A percentile compares a stretch with the other conserved stretches of the same genome.
phyloP scores from a whole-genome alignment of 2,329 filamentous ascomycete genomes.

The Aspergillus viridinutans region DNA sequence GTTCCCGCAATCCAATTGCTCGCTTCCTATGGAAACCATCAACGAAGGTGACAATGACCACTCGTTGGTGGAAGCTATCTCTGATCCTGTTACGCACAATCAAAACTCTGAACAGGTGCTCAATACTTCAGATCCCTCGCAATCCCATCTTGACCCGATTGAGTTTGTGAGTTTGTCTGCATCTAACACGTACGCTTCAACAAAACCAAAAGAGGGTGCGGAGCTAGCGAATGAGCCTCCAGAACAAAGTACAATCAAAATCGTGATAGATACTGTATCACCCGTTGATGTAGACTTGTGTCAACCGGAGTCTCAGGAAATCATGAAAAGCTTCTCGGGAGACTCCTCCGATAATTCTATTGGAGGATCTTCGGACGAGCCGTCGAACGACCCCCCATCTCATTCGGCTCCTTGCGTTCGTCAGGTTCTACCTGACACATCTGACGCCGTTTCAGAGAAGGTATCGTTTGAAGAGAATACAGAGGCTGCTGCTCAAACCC shows the following conservation, averaged over 20 bases:
- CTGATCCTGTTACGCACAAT: not conserved
- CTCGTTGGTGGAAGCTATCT: slow-evolving; percentile 1
- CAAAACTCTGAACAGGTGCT: not conserved
- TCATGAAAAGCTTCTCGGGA: not conserved
- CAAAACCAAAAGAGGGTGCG: not conserved
- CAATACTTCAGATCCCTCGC: not conserved
- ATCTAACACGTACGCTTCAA: too few relatives aligned
- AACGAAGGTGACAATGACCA: slow-evolving; percentile 14
- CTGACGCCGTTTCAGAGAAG: not conserved
- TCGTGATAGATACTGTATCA: not conserved
- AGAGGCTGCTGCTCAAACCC: not conserved
- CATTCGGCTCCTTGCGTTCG: not conserved
- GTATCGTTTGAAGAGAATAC: not conserved
- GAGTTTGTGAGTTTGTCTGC: not conserved
- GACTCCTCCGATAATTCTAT: not conserved
- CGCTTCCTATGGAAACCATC: slow-evolving; percentile 20
- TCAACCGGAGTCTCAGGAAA: not conserved
- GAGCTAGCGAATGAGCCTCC: not conserved
- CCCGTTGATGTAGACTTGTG: not conserved
- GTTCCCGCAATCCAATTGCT: slow-evolving; percentile 7
- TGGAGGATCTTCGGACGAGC: not conserved
- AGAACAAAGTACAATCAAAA: not conserved
- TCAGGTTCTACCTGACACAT: not conserved
- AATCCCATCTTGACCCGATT: not conserved
- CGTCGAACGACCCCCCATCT: not conserved